Percentiles rank a stretch among this genome's conserved stretches.
Evolutionary conservation across 176 grass and related monocot species (phyloP).

Genomic region (Zea luxurians): DNA sequence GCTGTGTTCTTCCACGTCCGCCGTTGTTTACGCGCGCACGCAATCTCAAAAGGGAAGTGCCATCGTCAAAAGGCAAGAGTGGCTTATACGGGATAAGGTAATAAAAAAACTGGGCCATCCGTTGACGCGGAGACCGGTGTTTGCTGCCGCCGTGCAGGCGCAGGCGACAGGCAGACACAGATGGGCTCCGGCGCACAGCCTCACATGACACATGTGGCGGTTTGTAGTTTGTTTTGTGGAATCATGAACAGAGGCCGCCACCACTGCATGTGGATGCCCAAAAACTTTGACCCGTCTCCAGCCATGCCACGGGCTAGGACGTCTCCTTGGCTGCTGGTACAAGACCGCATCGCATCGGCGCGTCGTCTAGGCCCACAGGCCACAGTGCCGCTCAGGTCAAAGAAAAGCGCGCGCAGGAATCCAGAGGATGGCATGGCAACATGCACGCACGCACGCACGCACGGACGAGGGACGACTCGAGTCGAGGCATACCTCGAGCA

Average conservation of each 20-base stretch:
- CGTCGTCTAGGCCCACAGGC: background rate
- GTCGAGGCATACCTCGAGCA: background rate
- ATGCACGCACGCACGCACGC: background rate
- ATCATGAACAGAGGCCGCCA: background rate
- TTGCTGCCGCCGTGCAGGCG: background rate
- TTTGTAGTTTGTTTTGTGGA: background rate
- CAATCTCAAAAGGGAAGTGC: background rate
- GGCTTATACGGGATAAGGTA: background rate
- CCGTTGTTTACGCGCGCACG: background rate
- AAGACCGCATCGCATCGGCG: conserved; percentile 19
- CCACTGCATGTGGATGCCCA: background rate
- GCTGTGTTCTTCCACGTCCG: background rate
- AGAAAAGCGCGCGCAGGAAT: conserved; percentile 24
- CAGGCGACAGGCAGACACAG: too few relatives aligned
- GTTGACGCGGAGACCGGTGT: background rate
- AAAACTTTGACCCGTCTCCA: conserved; percentile 30
- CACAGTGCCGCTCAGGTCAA: conserved; percentile 15
- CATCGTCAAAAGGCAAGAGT: background rate
- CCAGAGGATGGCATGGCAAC: background rate
- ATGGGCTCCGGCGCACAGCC: too few relatives aligned
- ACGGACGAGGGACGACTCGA: conserved; percentile 1
- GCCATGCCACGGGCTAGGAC: too few relatives aligned
- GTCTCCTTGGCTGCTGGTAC: background rate
- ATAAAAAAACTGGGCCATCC: background rate
- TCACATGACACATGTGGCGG: conserved; percentile 8